Evolutionary conservation across 2,329 filamentous ascomycete species (phyloP).

Genomic region (Diaporthe citri): DNA sequence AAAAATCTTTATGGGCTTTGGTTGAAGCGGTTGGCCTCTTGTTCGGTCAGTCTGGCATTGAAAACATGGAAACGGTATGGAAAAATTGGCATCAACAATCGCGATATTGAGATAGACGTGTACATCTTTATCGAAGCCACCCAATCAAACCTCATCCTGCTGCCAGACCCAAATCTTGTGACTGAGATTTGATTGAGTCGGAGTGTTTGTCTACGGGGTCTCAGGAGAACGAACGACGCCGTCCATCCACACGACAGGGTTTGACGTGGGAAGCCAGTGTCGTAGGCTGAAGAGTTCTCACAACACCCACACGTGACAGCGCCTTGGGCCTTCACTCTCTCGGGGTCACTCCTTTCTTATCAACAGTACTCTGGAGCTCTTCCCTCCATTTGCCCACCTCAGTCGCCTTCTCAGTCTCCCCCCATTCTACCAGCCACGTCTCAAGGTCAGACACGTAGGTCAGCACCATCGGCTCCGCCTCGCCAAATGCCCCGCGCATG

Average conservation of each 20-base stretch:
- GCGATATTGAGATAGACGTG: neutral
- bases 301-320: neutral
- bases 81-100: neutral
- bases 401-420: neutral
- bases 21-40: neutral
- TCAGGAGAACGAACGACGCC: too few relatives aligned
- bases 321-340: neutral
- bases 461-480: conserved; percentile 14
- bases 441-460: conserved; percentile 4
- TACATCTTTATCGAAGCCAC: neutral
- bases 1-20: neutral
- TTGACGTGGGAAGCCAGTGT: neutral
- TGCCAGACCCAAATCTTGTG: neutral
- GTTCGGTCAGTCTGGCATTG: neutral
- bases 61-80: neutral
- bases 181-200: too few relatives aligned
- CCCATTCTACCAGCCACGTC: conserved; percentile 7
- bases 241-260: rapidly evolving
- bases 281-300: neutral
- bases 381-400: conserved; percentile 1
- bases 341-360: neutral
- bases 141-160: neutral
- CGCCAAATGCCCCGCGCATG: neutral
- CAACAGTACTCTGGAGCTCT: neutral
- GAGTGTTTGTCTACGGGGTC: neutral